Percentiles rank a stretch among this genome's conserved stretches.
phyloP scores from a whole-genome alignment of 2,329 filamentous ascomycete genomes.

The Paradendryphiella salina region DNA sequence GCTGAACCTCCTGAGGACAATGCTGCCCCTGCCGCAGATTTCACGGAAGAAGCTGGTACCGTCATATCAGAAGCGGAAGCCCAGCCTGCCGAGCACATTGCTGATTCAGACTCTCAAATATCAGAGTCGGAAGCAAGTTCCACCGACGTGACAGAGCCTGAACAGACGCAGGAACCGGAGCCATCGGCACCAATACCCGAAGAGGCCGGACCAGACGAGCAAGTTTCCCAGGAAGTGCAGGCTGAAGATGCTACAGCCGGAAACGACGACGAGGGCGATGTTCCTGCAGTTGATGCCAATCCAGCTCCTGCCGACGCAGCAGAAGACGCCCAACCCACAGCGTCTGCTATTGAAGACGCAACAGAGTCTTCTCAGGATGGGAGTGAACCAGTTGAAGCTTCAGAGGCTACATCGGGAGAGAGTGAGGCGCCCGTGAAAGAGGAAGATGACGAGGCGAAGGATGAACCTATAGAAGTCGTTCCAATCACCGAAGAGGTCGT shows the following conservation, averaged over 20 bases:
- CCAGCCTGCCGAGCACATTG: not conserved
- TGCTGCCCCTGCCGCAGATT: not conserved
- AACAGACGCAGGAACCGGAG: slow-evolving; percentile 5
- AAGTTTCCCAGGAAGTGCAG: not conserved
- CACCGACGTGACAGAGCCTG: not conserved
- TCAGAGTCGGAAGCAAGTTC: slow-evolving; percentile 1
- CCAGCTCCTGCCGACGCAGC: not conserved
- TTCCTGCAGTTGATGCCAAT: not conserved
- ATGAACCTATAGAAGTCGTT: slow-evolving; percentile 2
- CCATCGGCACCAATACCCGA: not conserved
- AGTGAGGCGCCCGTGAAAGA: slow-evolving; percentile 1
- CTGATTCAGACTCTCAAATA: not conserved
- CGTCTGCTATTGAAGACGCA: not conserved
- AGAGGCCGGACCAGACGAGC: not conserved
- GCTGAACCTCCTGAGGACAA: slow-evolving; percentile 1
- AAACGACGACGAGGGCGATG: not conserved
- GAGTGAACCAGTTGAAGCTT: not conserved
- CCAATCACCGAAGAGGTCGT: not conserved
- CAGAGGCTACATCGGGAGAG: slow-evolving; percentile 1
- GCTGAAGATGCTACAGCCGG: slow-evolving; percentile 4
- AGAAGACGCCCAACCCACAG: not conserved
- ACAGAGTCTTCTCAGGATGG: not conserved
- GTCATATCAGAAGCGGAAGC: slow-evolving; percentile 1
- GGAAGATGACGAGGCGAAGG: not conserved
- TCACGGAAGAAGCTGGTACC: not conserved